Conservation (phyloP, 2,329 filamentous ascomycete species). For the Colletotrichum sp. region DNA sequence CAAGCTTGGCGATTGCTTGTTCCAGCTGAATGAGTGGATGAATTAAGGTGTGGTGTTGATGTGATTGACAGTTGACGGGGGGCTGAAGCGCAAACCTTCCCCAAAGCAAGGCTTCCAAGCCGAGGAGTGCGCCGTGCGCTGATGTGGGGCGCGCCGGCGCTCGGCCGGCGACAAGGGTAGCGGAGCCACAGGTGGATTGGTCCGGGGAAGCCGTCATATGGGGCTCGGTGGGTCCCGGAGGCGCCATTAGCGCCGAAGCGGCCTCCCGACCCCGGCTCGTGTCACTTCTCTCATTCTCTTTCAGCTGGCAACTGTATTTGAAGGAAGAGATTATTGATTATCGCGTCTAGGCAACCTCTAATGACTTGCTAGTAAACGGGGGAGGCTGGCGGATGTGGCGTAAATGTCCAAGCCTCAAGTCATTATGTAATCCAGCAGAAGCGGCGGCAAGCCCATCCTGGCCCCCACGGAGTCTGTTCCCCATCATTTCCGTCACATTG, state of each 20-base stretch:
- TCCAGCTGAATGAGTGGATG: neutral
- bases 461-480: neutral
- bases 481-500: neutral
- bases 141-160: neutral
- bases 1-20: neutral
- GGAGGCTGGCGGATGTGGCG: neutral
- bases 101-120: neutral
- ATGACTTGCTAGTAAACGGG: neutral
- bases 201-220: neutral
- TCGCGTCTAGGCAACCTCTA: neutral
- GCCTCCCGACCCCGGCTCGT: neutral
- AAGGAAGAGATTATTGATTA: neutral
- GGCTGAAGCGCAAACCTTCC: neutral
- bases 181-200: neutral
- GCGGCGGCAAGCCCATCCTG: neutral
- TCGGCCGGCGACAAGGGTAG: neutral
- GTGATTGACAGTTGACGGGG: neutral
- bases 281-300: neutral
- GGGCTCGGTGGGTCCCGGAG: neutral
- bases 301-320: neutral
- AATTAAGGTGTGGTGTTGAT: neutral
- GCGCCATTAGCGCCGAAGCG: neutral
- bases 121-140: neutral
- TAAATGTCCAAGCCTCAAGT: fast-evolving
- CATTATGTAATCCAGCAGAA: neutral